A percentile compares a stretch with the other conserved stretches of the same genome.
phyloP scores from a whole-genome alignment of 1,284 basidiomycete species.

The Sporisorium iseilematis-ciliati region DNA sequence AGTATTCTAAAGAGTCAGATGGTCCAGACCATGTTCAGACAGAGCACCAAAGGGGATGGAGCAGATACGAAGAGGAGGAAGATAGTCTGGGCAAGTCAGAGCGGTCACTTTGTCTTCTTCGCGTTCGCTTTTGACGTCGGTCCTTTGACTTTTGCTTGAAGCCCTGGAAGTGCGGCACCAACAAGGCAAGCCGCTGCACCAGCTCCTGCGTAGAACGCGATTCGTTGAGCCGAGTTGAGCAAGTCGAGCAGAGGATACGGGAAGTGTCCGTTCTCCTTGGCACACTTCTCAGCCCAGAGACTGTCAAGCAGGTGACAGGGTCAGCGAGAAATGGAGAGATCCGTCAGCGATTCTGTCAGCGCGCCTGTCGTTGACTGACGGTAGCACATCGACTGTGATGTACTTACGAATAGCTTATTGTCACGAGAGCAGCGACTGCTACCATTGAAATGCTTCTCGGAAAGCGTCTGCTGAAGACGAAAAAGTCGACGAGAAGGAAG shows the following conservation, averaged over 20 bases:
- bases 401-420: constrained; percentile 28
- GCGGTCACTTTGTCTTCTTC: constrained; percentile 7
- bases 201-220: constrained; percentile 33
- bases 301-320: constrained; percentile 9
- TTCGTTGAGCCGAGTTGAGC: constrained; percentile 22
- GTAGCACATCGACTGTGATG: not conserved
- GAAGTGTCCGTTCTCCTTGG: constrained; percentile 47
- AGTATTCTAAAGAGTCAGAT: not conserved
- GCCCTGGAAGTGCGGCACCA: constrained; percentile 6
- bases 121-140: not conserved
- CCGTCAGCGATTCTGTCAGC: not conserved
- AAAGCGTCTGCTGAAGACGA: constrained; percentile 32
- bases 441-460: constrained; percentile 24
- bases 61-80: not conserved
- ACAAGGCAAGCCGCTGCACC: constrained; percentile 12
- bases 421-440: constrained; percentile 6
- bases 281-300: constrained; percentile 53
- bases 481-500: constrained; percentile 49
- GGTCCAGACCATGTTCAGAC: not conserved
- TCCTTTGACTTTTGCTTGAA: constrained; percentile 21
- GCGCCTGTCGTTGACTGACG: too few relatives aligned
- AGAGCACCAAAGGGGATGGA: not conserved
- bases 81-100: not conserved
- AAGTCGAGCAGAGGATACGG: constrained; percentile 56
- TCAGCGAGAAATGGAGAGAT: not conserved